phyloP scores from a whole-genome alignment of 176 grass and related monocot species.

The Tuctoria greenei region DNA sequence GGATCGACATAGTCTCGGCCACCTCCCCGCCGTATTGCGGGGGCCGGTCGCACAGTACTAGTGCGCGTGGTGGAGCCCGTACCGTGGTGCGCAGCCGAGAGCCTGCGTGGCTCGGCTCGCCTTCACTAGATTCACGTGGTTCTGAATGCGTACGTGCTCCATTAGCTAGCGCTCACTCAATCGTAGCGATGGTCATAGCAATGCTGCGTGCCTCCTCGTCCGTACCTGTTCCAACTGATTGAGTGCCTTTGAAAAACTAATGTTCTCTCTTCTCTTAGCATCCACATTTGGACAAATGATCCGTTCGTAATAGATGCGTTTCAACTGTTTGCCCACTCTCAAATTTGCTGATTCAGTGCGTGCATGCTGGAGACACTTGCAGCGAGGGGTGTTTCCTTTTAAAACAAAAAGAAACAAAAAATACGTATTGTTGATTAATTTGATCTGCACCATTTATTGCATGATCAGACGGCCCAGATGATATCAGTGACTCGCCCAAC shows the following conservation, averaged over 20 bases:
- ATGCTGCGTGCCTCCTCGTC: not conserved
- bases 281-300: not conserved
- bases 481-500: not conserved
- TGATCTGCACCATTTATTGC: slow-evolving; percentile 1
- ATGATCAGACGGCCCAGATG: slow-evolving; percentile 9
- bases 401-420: too few relatives aligned
- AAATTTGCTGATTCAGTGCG: too few relatives aligned
- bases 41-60: too few relatives aligned
- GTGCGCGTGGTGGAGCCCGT: too few relatives aligned
- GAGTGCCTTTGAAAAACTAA: not conserved
- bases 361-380: too few relatives aligned
- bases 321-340: too few relatives aligned
- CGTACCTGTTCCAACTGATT: slow-evolving; percentile 3
- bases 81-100: too few relatives aligned
- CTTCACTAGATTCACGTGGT: slow-evolving; percentile 8
- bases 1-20: too few relatives aligned
- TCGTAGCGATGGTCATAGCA: slow-evolving; percentile 3
- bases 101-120: too few relatives aligned
- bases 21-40: too few relatives aligned
- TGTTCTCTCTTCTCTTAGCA: not conserved
- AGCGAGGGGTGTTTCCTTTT: too few relatives aligned
- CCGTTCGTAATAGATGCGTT: too few relatives aligned
- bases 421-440: not conserved
- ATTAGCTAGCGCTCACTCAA: not conserved
- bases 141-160: not conserved